Percentiles rank a stretch among this genome's conserved stretches.
These are phyloP conservation scores for Leccinum longicurvipes DNA, from an alignment of 768 basidiomycete genomes.

Conservation along the genomic window DNA sequence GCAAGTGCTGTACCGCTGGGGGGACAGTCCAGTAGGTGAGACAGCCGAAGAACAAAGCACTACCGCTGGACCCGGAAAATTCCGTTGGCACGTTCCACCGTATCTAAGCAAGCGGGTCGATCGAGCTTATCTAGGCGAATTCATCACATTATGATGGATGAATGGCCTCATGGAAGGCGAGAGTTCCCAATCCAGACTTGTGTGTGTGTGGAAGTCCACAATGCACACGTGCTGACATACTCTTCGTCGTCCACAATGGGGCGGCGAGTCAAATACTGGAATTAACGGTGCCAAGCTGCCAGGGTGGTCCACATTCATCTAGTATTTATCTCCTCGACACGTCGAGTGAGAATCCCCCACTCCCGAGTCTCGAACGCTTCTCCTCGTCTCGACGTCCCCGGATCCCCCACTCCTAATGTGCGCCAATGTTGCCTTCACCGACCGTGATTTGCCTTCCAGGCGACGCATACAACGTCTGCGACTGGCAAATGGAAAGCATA, in stretches of 20 bases:
- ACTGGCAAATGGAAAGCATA: slow-evolving; percentile 8
- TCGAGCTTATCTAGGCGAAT: slow-evolving; percentile 8
- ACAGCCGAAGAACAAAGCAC: slow-evolving; percentile 2
- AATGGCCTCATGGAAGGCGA: slow-evolving; percentile 14
- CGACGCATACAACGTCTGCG: slow-evolving; percentile 8
- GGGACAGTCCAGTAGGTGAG: background rate
- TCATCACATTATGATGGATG: slow-evolving; percentile 8
- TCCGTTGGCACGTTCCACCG: slow-evolving; percentile 13
- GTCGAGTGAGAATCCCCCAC: background rate
- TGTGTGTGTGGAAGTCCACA: slow-evolving; percentile 21
- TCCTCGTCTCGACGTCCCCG: background rate
- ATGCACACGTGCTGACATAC: slow-evolving; percentile 14
- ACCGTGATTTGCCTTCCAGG: slow-evolving; percentile 7
- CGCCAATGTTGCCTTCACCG: slow-evolving; percentile 1
- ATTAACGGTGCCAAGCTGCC: background rate
- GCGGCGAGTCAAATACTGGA: slow-evolving; percentile 25
- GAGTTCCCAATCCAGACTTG: slow-evolving; percentile 13
- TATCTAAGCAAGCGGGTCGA: slow-evolving; percentile 4
- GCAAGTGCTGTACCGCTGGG: background rate
- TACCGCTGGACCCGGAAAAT: slow-evolving; percentile 8
- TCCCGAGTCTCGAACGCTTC: background rate
- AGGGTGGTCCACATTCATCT: background rate
- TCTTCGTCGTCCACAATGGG: slow-evolving; percentile 2
- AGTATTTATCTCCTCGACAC: slow-evolving; percentile 6
- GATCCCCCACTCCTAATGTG: slow-evolving; percentile 11